Conservation (phyloP, 176 grass and related monocot genomes). For the Chrysopogon serrulatus region DNA sequence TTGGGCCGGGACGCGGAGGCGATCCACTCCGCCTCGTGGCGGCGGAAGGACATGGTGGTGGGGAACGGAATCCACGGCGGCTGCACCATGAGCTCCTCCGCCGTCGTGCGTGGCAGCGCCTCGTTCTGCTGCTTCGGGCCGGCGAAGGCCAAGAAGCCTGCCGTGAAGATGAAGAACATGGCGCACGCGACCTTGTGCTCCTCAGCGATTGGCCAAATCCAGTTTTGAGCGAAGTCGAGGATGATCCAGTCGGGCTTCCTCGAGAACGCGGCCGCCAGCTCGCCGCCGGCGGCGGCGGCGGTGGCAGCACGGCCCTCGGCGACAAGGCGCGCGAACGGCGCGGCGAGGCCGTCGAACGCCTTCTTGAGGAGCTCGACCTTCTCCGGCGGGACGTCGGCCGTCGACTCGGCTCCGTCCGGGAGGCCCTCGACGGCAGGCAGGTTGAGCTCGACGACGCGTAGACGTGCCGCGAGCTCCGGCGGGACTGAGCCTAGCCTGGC, state of each 20-base stretch:
- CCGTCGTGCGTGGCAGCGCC: background rate
- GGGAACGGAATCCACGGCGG: constrained; percentile 35
- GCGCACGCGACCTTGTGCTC: constrained; percentile 12
- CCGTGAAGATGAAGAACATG: background rate
- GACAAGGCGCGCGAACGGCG: background rate
- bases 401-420: background rate
- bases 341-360: constrained; percentile 2
- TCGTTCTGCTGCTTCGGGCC: background rate
- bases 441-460: background rate
- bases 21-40: background rate
- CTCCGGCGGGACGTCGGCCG: constrained; percentile 4
- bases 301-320: background rate
- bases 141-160: background rate
- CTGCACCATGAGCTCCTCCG: constrained; percentile 7
- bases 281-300: background rate
- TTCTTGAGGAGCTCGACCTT: constrained; percentile 5
- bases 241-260: constrained; percentile 42
- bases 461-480: background rate
- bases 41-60: background rate
- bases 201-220: constrained; percentile 25
- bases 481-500: background rate
- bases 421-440: background rate
- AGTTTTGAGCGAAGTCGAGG: constrained; percentile 39
- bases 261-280: background rate
- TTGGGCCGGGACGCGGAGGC: background rate